Base-by-base conservation (phyloP, 2,329 filamentous ascomycete species). In the Fusarium mundagurra region DNA sequence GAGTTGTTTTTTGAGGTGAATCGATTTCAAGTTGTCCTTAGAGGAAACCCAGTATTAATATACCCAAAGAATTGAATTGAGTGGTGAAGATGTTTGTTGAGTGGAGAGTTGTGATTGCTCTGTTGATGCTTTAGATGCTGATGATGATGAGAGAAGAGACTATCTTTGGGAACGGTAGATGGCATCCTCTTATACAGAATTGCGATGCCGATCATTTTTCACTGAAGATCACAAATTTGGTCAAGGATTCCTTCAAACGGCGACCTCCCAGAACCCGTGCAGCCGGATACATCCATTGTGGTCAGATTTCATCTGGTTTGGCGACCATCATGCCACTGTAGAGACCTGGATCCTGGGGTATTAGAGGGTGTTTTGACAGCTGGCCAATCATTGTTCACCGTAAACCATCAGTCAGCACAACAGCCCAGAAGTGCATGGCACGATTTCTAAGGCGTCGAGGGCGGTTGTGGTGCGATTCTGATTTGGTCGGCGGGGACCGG, bases 261-360 rank as follows among this genome's bases (percentile, higher is more conserved):
- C 75, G 73, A 76, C 53, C 55, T 78, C 76, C 77, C 77, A 78
- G 58, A 60, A 39, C 63, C 70, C 63, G 51, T 53, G 57, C 54
- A 77, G 63, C 74, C 76, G 72, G 65, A 57, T 54, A 59, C 64
- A 69, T 67, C 71, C 76, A 78, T 78, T 67, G 62, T 79, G 76
- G 77, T 76, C 77, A 79, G 77, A 79, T 79, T 75, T 63, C 69
- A 71, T 72, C 64, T 72, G 71, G 71, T 70, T 63, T 73, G 68
- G 61, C 75, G 64, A 57, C 58, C 43, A 79, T 79, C 77, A 76
- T 79, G 61, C 77, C 77, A 79, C 70, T 59, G 54, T 44, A 45
- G 55, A 64, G 65, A 60, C 62, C 64, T 65, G 53, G 54, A 71
- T 72, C 59, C 73, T 64, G 63, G 71, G 73, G 61, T 62, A 67